Evolutionary conservation across 805 yeast genomes (phyloP), one percentile per base, ranked within the genome.

Genomic region (Metschnikowia amazonensis): DNA sequence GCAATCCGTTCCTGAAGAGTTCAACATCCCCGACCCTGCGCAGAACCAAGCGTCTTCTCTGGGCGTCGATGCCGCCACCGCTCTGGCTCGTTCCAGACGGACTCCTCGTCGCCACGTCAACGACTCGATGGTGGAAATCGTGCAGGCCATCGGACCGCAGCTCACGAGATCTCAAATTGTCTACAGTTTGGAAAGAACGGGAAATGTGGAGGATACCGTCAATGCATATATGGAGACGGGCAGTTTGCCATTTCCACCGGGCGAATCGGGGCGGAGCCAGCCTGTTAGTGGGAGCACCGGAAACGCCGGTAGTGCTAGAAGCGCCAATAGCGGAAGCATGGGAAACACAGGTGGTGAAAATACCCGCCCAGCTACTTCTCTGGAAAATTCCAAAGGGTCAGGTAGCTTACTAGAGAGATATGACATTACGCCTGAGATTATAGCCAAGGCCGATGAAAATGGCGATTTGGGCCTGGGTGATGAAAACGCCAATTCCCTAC

Each of bases 151-250:
- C 45, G 96, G 89, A 0, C 97, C 97, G 3, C 71, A 72, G 17
- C 67, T 87, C 27, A 72, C 86, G 1, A 75, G 66, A 3, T 86
- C 77, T 6, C 95, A 86, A 60, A 88, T 94, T 49, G 72, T 82
- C 49, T 72, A 74, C 50, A 95, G 86, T 60, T 74, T 94, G 50
- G 81, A 82, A 57, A 72, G 79, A 48, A 80, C 94, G 0, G 95
- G 95, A 0, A 82, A 86, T 6, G 90, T 90, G 1, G 90, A 88
- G 62, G 76, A 65, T 7, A 90, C 98, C 0, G 82, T 89, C 8
- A 86, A 89, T 42, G 75, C 81, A 36, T 82, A 77, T 51, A 71
- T 92, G 60, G 75, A 76, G 43, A 79, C 75, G 31, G 83, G 85
- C 10, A 66, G 67, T 13, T 73, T 84, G 42, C 87, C 89, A 16